Conservation (phyloP, 2,329 filamentous ascomycete species). For the Hypoxylon sp. region DNA sequence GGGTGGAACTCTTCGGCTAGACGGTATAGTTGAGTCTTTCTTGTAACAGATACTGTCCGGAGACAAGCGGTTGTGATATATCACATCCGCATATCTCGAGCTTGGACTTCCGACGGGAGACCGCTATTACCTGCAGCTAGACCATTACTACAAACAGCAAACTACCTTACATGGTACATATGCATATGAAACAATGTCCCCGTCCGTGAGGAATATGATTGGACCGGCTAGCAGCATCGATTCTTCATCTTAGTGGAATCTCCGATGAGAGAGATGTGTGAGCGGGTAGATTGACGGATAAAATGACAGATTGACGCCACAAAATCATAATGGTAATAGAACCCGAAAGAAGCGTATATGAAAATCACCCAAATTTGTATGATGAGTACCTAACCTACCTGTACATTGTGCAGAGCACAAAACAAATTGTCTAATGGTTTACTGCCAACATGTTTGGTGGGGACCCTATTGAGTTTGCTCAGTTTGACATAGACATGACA, state of each 20-base stretch:
- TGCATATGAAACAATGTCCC: slow-evolving; percentile 23
- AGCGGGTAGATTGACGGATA: slow-evolving; percentile 34
- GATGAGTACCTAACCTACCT: background rate
- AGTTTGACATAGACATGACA: background rate
- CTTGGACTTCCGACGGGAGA: background rate
- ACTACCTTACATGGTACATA: slow-evolving; percentile 10
- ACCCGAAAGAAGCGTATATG: background rate
- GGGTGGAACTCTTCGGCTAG: slow-evolving; percentile 16
- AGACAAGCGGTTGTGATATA: slow-evolving; percentile 27
- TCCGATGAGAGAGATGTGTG: slow-evolving; percentile 24
- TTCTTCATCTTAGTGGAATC: slow-evolving; percentile 19
- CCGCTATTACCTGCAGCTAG: slow-evolving; percentile 9
- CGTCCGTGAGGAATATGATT: slow-evolving; percentile 15
- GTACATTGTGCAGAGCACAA: slow-evolving; percentile 1
- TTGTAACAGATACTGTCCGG: background rate
- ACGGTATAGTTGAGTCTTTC: slow-evolving; percentile 10
- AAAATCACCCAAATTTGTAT: background rate
- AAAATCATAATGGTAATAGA: slow-evolving; percentile 8
- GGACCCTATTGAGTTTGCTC: slow-evolving; percentile 3
- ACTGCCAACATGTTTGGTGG: slow-evolving; percentile 1
- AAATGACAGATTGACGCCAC: slow-evolving; percentile 29
- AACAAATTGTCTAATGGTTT: background rate
- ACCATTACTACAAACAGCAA: slow-evolving; percentile 24
- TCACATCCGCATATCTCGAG: slow-evolving; percentile 25
- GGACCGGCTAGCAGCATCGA: slow-evolving; percentile 6